A percentile compares a stretch with the other conserved stretches of the same genome.
phyloP scores from a whole-genome alignment of 2,329 filamentous ascomycete genomes.

The Aureobasidium sp. region DNA sequence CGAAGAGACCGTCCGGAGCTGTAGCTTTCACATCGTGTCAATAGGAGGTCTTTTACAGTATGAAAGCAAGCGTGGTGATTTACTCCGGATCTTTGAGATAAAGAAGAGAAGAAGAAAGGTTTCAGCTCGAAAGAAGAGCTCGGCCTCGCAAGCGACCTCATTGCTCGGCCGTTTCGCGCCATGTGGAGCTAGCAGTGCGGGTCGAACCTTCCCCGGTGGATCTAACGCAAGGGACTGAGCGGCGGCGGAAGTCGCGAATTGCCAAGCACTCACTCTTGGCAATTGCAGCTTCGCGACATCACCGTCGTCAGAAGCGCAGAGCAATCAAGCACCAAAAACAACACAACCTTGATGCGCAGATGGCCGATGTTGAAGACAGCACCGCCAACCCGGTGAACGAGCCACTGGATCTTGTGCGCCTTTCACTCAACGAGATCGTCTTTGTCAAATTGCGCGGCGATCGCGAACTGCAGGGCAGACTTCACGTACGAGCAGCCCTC shows the following conservation, averaged over 20 bases:
- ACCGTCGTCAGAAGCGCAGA: neutral
- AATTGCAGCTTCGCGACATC: neutral
- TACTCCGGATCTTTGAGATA: too few species aligned
- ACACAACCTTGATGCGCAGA: conserved; percentile 29
- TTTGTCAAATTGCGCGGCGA: conserved; percentile 97
- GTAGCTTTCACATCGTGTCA: neutral
- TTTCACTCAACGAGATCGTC: conserved; percentile 90
- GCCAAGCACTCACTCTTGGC: neutral
- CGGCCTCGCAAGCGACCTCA: neutral
- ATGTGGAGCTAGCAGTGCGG: conserved; percentile 9
- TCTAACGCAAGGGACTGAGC: neutral
- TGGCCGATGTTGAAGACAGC: conserved; percentile 72
- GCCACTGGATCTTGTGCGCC: conserved; percentile 88
- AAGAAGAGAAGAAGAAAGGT: neutral
- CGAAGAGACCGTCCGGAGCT: neutral
- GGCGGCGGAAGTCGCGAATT: neutral
- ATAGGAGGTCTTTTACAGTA: neutral
- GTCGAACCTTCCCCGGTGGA: conserved; percentile 6
- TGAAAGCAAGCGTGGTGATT: neutral
- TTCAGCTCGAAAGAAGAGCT: neutral
- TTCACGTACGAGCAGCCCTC: conserved; percentile 57
- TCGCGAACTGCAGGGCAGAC: conserved; percentile 84
- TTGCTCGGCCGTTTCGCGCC: conserved; percentile 4
- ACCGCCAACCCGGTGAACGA: conserved; percentile 61
- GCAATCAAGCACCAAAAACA: neutral